These are phyloP conservation scores for Boletellus sp. DNA, from an alignment of 768 basidiomycete species.

Conservation along the genomic window DNA sequence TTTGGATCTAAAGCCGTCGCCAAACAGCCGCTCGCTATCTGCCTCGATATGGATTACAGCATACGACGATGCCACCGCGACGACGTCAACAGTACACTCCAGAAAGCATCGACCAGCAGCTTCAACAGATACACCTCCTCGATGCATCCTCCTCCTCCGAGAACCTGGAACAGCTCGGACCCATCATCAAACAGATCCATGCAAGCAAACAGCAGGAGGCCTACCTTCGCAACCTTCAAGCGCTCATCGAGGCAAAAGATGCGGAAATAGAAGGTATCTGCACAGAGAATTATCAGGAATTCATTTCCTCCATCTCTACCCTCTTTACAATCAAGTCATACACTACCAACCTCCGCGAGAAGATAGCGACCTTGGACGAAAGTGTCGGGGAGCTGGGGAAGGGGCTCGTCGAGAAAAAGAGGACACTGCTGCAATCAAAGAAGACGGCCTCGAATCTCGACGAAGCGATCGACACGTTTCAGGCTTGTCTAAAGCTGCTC, in stretches of 20 bases:
- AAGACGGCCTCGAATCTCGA: conserved; percentile 93
- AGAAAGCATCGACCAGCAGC: conserved; percentile 82
- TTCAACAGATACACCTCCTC: conserved; percentile 87
- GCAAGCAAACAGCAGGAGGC: conserved; percentile 83
- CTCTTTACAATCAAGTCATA: conserved; percentile 94
- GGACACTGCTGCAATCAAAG: conserved; percentile 80
- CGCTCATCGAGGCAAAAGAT: conserved; percentile 92
- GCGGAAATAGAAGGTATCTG: conserved; percentile 95
- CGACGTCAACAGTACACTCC: conserved; percentile 70
- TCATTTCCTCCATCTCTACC: conserved; percentile 95
- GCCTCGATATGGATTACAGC: conserved; percentile 11
- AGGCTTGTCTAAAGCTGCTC: conserved; percentile 86
- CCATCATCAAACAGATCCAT: conserved; percentile 92
- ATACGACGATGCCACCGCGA: conserved; percentile 64
- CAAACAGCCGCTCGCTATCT: conserved; percentile 36
- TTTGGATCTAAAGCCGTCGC: conserved; percentile 35
- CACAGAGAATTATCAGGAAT: conserved; percentile 95
- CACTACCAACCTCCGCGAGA: conserved; percentile 89
- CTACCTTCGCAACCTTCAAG: conserved; percentile 80
- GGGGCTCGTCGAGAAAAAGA: conserved; percentile 91
- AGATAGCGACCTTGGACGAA: conserved; percentile 83
- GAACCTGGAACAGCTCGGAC: conserved; percentile 93
- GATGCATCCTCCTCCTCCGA: conserved; percentile 87
- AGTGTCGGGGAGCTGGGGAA: conserved; percentile 87
- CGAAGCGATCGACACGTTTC: conserved; percentile 93